Base-by-base conservation (phyloP, 2,329 filamentous ascomycete genomes). In the Rhynchosporium graminicola region DNA sequence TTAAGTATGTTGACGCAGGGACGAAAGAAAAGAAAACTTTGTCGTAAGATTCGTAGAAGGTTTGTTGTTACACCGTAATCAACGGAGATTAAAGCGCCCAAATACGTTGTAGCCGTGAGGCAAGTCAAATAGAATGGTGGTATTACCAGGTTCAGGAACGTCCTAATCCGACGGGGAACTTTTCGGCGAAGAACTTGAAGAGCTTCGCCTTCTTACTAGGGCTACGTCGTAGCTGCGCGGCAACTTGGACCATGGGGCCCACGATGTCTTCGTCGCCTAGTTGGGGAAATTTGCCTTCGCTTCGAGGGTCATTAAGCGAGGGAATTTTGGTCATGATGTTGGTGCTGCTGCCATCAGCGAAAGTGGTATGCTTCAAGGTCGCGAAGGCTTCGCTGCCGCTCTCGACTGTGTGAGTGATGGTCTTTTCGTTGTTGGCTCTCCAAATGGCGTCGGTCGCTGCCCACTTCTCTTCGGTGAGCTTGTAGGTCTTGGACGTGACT, bases 181-280 rank as follows among this genome's bases (percentile, higher is more conserved):
- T 75, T 43, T 72, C 70, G 20, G 72, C 65, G 58, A 75, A 64
- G 64, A 73, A 75, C 47, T 70, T 70, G 56, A 74, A 60, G 36
- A 75, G 48, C 57, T 72, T 73, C 13, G 69, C 64, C 63, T 74
- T 75, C 63, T 72, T 74, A 64, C 65, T 70, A 6, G 70, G 70
- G 46, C 57, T 72, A 31, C 69, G 63, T 60, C 71, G 72, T 8
- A 75, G 64, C 57, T 71, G 70, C 4, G 71, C 65, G 15, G 73
- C 69, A 42, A 69, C 71, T 64, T 74, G 69, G 2, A 73, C 73
- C 93, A 97, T 97, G 6, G 93, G 93, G 1, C 93, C 93, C 50
- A 97, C 92, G 73, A 97, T 96, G 75, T 96, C 93, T 70, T 93
- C 89, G 71, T 97, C 92, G 58, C 92, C 92, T 38, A 94, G 84